These are phyloP conservation scores for Cyberlindnera meyerae DNA, from an alignment of 805 yeast genomes.

Conservation along the genomic window DNA sequence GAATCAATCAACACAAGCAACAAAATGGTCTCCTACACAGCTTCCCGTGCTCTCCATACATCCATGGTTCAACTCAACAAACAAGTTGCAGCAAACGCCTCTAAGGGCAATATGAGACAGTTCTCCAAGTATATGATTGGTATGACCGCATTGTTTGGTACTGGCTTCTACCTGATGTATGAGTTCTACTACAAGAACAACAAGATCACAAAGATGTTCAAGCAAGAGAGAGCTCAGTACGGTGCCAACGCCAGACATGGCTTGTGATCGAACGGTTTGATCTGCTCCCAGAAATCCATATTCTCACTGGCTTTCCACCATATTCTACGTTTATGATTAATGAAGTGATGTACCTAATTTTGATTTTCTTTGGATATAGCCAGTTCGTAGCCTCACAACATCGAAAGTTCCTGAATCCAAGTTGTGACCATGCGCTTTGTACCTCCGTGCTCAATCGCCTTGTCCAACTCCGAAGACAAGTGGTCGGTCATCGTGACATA, in stretches of 20 bases:
- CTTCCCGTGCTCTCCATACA: constrained; percentile 20
- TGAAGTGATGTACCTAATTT: too few relatives aligned
- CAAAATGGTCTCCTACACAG: constrained; percentile 25
- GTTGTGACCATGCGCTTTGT: constrained; percentile 25
- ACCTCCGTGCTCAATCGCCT: constrained; percentile 29
- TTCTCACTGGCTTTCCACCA: too few relatives aligned
- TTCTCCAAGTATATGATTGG: constrained; percentile 20
- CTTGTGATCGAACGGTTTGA: constrained; percentile 5
- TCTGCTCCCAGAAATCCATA: neutral
- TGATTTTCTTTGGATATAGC: too few relatives aligned
- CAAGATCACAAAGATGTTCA: constrained; percentile 24
- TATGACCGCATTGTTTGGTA: constrained; percentile 15
- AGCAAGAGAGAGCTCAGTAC: constrained; percentile 12
- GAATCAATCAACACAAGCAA: too few relatives aligned
- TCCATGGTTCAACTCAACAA: constrained; percentile 21
- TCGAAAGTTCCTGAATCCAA: constrained; percentile 32
- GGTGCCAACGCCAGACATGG: constrained; percentile 14
- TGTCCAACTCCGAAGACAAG: constrained; percentile 31
- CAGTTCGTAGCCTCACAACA: too few relatives aligned
- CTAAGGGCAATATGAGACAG: constrained; percentile 4
- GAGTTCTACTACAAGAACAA: constrained; percentile 23
- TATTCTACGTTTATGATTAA: too few relatives aligned
- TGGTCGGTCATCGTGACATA: constrained; percentile 29
- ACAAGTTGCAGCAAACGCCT: constrained; percentile 14
- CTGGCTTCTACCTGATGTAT: constrained; percentile 18